Evolutionary conservation across 2,329 filamentous ascomycete genomes (phyloP).

Genomic region (Sclerotinia minor): DNA sequence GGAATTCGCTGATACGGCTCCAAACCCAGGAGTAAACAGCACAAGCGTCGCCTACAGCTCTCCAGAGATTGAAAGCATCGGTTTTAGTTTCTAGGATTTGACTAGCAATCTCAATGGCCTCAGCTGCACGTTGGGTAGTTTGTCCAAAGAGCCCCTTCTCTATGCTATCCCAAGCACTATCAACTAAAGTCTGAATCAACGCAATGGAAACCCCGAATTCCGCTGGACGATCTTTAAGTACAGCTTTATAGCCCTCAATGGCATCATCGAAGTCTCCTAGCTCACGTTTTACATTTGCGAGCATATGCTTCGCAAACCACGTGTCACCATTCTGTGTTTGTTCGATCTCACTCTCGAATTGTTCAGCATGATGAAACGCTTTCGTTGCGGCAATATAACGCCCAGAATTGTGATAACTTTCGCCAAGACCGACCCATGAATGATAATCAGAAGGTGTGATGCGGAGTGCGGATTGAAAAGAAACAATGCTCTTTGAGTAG

Average conservation of each 20-base stretch:
- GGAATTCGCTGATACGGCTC: slow-evolving; percentile 62
- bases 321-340: slow-evolving; percentile 62
- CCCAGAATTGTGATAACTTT: slow-evolving; percentile 93
- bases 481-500: slow-evolving; percentile 83
- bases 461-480: slow-evolving; percentile 84
- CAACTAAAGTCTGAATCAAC: slow-evolving; percentile 82
- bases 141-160: slow-evolving; percentile 86
- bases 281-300: slow-evolving; percentile 91
- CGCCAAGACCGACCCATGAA: slow-evolving; percentile 94
- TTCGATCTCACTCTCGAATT: slow-evolving; percentile 63
- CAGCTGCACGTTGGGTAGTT: slow-evolving; percentile 67
- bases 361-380: slow-evolving; percentile 82
- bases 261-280: slow-evolving; percentile 87
- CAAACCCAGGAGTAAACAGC: slow-evolving; percentile 80
- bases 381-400: slow-evolving; percentile 92
- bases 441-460: slow-evolving; percentile 87
- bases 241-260: slow-evolving; percentile 71
- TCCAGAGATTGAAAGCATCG: slow-evolving; percentile 92
- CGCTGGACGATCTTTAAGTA: slow-evolving; percentile 64
- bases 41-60: slow-evolving; percentile 84
- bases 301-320: slow-evolving; percentile 97
- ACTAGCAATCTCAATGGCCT: slow-evolving; percentile 68
- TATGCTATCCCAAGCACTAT: slow-evolving; percentile 74
- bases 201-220: slow-evolving; percentile 90
- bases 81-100: slow-evolving; percentile 60